Conservation (phyloP, 2,329 filamentous ascomycete genomes). For the Daldinia sp. region DNA sequence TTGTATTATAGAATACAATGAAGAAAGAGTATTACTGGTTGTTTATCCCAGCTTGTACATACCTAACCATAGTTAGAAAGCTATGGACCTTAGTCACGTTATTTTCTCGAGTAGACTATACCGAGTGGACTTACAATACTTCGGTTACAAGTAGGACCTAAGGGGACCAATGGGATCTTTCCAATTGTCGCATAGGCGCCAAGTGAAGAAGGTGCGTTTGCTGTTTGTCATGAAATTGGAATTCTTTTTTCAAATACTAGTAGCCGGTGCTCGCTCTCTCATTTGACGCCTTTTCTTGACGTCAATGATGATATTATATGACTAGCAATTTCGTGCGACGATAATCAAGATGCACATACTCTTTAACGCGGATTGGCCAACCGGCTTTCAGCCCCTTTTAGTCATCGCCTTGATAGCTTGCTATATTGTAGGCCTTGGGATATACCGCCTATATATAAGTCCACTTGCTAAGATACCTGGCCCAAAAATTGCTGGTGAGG, state of each 20-base stretch:
- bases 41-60: not conserved
- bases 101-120: not conserved
- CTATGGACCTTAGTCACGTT: not conserved
- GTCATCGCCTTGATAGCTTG: slow-evolving; percentile 6
- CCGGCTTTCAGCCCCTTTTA: slow-evolving; percentile 21
- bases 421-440: slow-evolving; percentile 27
- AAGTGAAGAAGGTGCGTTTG: not conserved
- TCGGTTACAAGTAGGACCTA: not conserved
- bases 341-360: slow-evolving; percentile 22
- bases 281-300: not conserved
- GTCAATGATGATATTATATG: not conserved
- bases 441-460: slow-evolving; percentile 47
- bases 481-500: slow-evolving; percentile 45
- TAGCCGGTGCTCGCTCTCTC: not conserved
- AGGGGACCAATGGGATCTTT: slow-evolving; percentile 22
- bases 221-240: not conserved
- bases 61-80: not conserved
- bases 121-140: not conserved
- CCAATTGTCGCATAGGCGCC: slow-evolving; percentile 1
- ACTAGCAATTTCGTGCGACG: not conserved
- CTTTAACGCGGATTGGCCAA: slow-evolving; percentile 5
- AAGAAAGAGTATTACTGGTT: not conserved
- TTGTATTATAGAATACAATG: not conserved
- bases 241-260: not conserved
- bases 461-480: slow-evolving; percentile 47